Base-by-base conservation (phyloP, 306 rosid genomes). In the Cicer arietinum region DNA sequence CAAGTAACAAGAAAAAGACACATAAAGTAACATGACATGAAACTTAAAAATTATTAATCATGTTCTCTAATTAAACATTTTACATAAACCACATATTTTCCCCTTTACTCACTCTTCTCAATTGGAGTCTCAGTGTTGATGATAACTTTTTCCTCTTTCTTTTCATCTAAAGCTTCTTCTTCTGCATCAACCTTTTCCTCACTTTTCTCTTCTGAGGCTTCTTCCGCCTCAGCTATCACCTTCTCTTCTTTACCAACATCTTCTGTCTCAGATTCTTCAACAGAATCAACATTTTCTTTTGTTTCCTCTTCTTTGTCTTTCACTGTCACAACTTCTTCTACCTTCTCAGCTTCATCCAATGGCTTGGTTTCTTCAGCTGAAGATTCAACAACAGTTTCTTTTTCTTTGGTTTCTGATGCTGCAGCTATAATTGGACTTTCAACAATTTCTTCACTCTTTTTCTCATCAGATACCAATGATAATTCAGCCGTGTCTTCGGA, bases 401-500 rank as follows among this genome's bases (percentile, higher is more conserved):
- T 46, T 71, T 79, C 87, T 59, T 86, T 83, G 65, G 83, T 79
- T 73, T 77, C 86, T 13, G 74, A 63, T 25, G 70, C 52, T 61
- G 57, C 22, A 58, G 30, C 6, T 54, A 68, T 48, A 43, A 71
- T 67, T 75, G 81, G 43, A 58, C 61, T 81, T 50, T 73, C 84
- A 41, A 65, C 68, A 47, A 71, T 84, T 60, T 83, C 83, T 79
- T 80, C 57, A 40, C 64, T 45, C 12, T 51, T 39, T 39, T 74
- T 80, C 72, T 90, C 79, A 40, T 76, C 71, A 56, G n/a, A 82
- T 86, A 87, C 76, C 35, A 72, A 61, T 20, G 88, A 16, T 39
- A 80, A 81, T 77, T 84, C 86, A 10, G 53, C 68, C 41, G 80
- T 80, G 45, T 84, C 87, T 42, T 83, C 87, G 2, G 80, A 78